Percentiles rank a stretch among this genome's conserved stretches.
Evolutionary conservation across 805 yeast species (phyloP).

Genomic region (Saturnispora dispora): DNA sequence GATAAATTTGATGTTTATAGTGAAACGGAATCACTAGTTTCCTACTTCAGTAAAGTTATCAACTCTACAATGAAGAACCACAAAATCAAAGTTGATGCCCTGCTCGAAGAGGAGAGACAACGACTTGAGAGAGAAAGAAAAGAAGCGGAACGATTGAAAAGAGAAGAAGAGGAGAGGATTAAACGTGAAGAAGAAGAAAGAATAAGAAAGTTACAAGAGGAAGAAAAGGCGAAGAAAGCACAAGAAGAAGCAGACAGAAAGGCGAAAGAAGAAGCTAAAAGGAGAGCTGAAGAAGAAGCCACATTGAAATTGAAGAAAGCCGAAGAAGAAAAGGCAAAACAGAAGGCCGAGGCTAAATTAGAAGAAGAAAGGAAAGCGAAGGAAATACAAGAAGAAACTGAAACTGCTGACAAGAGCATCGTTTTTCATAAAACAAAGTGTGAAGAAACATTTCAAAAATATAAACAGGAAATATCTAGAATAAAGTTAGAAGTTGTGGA

Average conservation of each 20-base stretch:
- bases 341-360: slow-evolving; percentile 19
- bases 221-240: slow-evolving; percentile 14
- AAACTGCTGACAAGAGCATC: slow-evolving; percentile 12
- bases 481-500: slow-evolving; percentile 54
- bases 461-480: slow-evolving; percentile 42
- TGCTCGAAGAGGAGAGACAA: slow-evolving; percentile 16
- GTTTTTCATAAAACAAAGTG: slow-evolving; percentile 29
- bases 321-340: slow-evolving; percentile 15
- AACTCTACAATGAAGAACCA: background rate
- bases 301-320: slow-evolving; percentile 16
- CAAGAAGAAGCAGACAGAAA: slow-evolving; percentile 13
- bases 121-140: slow-evolving; percentile 11
- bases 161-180: slow-evolving; percentile 19
- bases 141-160: slow-evolving; percentile 16
- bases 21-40: background rate
- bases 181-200: slow-evolving; percentile 16
- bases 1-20: background rate
- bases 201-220: slow-evolving; percentile 15
- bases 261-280: slow-evolving; percentile 14
- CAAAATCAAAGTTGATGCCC: slow-evolving; percentile 1
- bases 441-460: slow-evolving; percentile 36
- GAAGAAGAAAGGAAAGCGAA: slow-evolving; percentile 16
- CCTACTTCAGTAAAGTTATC: background rate
- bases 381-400: slow-evolving; percentile 17
- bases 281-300: slow-evolving; percentile 11